These are phyloP conservation scores for Verticillium dahliae DNA, from an alignment of 2,329 filamentous ascomycete species.

Conservation along the genomic window DNA sequence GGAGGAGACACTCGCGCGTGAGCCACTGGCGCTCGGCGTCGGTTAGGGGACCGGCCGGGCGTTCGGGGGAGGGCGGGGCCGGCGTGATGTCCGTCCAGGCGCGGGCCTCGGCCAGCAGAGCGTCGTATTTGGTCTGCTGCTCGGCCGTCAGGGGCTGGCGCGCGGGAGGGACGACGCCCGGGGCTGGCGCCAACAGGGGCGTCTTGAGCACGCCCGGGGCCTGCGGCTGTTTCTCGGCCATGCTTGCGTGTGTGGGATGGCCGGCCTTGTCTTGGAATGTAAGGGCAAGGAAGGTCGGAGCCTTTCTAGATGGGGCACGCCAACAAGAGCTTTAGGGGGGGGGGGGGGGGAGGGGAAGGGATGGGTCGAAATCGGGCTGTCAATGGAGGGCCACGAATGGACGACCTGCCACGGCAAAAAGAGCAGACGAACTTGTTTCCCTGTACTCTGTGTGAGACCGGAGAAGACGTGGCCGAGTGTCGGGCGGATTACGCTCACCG, in stretches of 20 bases:
- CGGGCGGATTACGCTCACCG: neutral
- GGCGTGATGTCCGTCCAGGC: conserved; percentile 65
- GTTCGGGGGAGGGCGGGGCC: conserved; percentile 48
- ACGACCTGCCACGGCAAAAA: neutral
- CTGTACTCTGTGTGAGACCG: neutral
- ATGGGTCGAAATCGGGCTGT: neutral
- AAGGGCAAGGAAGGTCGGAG: too few species aligned
- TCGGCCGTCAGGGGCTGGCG: conserved; percentile 62
- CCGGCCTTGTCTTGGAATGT: too few species aligned
- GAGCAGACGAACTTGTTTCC: neutral
- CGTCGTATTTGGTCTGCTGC: conserved; percentile 75
- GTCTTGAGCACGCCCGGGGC: conserved; percentile 29
- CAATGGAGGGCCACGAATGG: neutral
- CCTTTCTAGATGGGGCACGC: too few species aligned
- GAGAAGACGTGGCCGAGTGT: neutral
- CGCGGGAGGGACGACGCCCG: conserved; percentile 50
- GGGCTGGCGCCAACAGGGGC: conserved; percentile 51
- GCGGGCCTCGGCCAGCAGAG: conserved; percentile 64
- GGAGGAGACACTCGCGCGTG: conserved; percentile 83
- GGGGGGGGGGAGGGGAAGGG: neutral
- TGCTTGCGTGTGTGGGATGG: neutral
- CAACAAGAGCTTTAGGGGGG: too few species aligned
- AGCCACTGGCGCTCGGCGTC: conserved; percentile 85
- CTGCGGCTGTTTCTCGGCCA: neutral
- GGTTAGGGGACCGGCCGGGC: conserved; percentile 59